Conservation (phyloP, 164 flowering plant genomes). For the Tinospora cordifolia region DNA sequence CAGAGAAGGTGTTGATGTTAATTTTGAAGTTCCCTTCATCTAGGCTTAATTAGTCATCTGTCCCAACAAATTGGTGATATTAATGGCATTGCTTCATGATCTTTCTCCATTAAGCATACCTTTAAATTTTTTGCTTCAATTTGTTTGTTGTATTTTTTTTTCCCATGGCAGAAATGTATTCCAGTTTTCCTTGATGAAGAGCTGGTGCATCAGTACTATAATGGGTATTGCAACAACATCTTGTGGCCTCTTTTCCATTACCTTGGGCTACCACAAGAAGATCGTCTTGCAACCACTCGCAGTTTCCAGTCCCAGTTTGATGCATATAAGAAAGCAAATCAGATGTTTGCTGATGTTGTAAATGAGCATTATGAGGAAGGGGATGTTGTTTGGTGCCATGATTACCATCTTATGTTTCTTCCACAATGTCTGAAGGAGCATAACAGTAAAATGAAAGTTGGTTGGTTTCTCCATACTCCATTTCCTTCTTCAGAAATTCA, state of each 20-base stretch:
- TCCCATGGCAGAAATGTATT: constrained; percentile 66
- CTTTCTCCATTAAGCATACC: not conserved
- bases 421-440: constrained; percentile 76
- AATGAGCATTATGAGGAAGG: constrained; percentile 70
- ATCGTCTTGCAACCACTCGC: constrained; percentile 82
- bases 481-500: constrained; percentile 95
- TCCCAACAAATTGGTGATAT: not conserved
- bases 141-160: constrained; percentile 9
- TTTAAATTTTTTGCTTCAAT: not conserved
- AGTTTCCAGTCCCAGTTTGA: constrained; percentile 92
- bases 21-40: not conserved
- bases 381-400: constrained; percentile 93
- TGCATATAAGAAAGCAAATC: constrained; percentile 86
- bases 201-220: constrained; percentile 80
- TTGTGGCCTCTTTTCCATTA: constrained; percentile 51
- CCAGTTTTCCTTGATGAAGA: constrained; percentile 95
- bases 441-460: constrained; percentile 77
- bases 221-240: constrained; percentile 94
- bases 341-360: constrained; percentile 91
- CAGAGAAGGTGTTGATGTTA: constrained; percentile 59
- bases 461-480: constrained; percentile 98
- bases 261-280: constrained; percentile 95
- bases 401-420: constrained; percentile 92
- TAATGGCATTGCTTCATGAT: not conserved
- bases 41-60: not conserved